Evolutionary conservation across 2,329 filamentous ascomycete species (phyloP).

Genomic region (Neurospora sp.): DNA sequence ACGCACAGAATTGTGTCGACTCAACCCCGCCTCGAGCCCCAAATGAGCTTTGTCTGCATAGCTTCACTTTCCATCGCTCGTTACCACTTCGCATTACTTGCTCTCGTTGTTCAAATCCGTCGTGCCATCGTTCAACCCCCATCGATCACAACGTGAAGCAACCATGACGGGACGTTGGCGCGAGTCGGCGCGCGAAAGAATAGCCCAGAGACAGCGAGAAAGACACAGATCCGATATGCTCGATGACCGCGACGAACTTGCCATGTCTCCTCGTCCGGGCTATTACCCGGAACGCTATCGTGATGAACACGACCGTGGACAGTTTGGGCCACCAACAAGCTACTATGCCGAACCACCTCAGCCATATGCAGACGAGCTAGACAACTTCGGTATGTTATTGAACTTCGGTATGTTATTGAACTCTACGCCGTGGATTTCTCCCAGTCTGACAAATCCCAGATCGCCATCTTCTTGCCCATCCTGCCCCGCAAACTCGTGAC

Average conservation of each 20-base stretch:
- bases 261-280: background rate
- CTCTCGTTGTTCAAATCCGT: background rate
- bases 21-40: background rate
- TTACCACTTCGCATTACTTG: background rate
- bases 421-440: no score
- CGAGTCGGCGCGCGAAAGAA: background rate
- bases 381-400: conserved; percentile 14
- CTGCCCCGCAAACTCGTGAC: background rate
- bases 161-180: background rate
- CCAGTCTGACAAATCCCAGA: conserved; percentile 6
- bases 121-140: background rate
- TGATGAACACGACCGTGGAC: background rate
- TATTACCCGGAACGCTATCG: background rate
- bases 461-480: conserved; percentile 6
- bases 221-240: background rate
- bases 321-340: background rate
- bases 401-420: conserved; percentile 7
- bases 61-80: background rate
- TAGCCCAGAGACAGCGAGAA: background rate
- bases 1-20: background rate
- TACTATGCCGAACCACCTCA: background rate
- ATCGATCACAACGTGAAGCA: background rate
- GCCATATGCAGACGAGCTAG: conserved; percentile 11
- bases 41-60: background rate
- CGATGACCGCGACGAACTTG: background rate